These are phyloP conservation scores for Yarrowia bubula DNA, from an alignment of 805 yeast genomes.

Conservation along the genomic window DNA sequence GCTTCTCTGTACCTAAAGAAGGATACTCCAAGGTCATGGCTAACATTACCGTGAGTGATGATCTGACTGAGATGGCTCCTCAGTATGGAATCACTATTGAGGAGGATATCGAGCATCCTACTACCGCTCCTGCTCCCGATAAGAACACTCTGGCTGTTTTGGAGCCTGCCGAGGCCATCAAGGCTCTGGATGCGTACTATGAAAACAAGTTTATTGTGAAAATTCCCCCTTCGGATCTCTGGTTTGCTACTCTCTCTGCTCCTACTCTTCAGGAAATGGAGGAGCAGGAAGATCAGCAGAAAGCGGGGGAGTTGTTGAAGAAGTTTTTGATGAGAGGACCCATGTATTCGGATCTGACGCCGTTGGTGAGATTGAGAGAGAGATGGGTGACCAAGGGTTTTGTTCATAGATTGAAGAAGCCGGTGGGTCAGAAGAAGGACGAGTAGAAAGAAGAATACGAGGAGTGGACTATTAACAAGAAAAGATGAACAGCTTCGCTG, in stretches of 20 bases:
- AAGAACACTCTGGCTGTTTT: background rate
- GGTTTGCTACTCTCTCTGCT: constrained; percentile 16
- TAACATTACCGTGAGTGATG: constrained; percentile 10
- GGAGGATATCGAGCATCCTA: background rate
- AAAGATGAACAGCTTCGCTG: too few species aligned
- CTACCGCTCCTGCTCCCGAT: background rate
- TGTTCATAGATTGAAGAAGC: background rate
- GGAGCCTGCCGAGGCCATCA: constrained; percentile 4
- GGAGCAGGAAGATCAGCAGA: background rate
- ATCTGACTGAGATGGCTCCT: constrained; percentile 24
- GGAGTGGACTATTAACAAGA: background rate
- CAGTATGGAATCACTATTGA: constrained; percentile 16
- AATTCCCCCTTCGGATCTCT: constrained; percentile 15
- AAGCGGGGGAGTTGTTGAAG: background rate
- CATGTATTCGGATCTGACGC: constrained; percentile 7
- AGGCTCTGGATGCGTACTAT: constrained; percentile 13
- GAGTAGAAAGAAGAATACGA: background rate
- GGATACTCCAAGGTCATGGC: background rate
- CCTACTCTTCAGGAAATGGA: constrained; percentile 23
- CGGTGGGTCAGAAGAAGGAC: background rate
- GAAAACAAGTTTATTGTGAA: constrained; percentile 10
- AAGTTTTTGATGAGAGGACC: constrained; percentile 10
- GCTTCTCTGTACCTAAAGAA: background rate
- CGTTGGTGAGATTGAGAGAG: constrained; percentile 20
- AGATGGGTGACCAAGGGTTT: constrained; percentile 19